A percentile compares a stretch with the other conserved stretches of the same genome.
Conservation (phyloP, 331 rosid species). For the Stylosanthes scabra region DNA sequence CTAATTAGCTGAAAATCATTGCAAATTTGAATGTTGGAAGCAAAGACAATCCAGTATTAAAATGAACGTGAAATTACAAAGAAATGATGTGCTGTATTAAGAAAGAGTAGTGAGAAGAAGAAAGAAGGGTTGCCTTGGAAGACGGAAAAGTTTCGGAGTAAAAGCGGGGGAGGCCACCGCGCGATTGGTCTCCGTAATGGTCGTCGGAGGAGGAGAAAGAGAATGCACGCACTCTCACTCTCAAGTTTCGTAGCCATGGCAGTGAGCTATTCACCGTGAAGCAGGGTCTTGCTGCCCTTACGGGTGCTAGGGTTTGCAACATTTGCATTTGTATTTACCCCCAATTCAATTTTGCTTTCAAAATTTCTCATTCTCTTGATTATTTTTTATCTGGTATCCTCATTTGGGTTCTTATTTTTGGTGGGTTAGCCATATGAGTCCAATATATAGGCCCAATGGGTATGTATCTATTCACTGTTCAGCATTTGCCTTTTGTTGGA, state of each 20-base stretch:
- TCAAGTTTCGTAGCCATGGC: no score
- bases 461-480: no score
- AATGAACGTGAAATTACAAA: neutral
- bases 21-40: slow-evolving; percentile 1
- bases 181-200: slow-evolving; percentile 67
- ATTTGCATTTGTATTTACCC: slow-evolving; percentile 49
- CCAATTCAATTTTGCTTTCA: slow-evolving; percentile 19
- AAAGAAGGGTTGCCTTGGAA: slow-evolving; percentile 60
- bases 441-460: slow-evolving; percentile 17
- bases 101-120: neutral
- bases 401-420: neutral
- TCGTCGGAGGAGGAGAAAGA: slow-evolving; percentile 47
- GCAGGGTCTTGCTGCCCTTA: slow-evolving; percentile 37
- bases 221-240: slow-evolving; percentile 47
- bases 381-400: neutral
- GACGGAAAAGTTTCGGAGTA: slow-evolving; percentile 76
- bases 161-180: slow-evolving; percentile 94
- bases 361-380: no score
- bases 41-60: neutral
- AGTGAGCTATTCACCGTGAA: slow-evolving; percentile 39
- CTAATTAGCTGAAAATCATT: slow-evolving; percentile 9
- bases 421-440: slow-evolving; percentile 20
- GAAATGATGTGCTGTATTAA: neutral
- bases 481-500: no score
- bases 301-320: slow-evolving; percentile 60